Evolutionary conservation across 192 early-diverging fungal species (phyloP), one percentile per base, ranked within the genome.

Genomic region (Umbelopsis sp.): DNA sequence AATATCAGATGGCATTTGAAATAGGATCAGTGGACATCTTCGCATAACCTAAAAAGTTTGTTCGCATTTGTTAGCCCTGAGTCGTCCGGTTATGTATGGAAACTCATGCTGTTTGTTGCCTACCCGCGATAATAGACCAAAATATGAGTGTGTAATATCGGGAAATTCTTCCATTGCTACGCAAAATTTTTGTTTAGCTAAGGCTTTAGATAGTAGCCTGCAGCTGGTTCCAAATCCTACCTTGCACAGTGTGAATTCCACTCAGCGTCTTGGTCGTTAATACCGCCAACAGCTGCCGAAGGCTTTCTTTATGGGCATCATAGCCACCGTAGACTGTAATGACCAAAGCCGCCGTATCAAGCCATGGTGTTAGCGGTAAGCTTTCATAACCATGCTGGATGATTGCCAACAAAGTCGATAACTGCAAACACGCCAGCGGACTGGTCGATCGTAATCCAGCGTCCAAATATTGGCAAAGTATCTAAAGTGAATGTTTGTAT

Each of bases 81-180:
- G 46, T 41, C 20, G 35, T 46, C 20, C 4, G n/a, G n/a, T n/a
- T n/a, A n/a, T 51, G 8, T 52, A 30, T 61, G 33, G 22, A 30
- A 47, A 64, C n/a, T n/a, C 6, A 18, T 23, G 9, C 18, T 25
- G 12, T 46, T 15, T 12, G 23, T 13, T 22, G 48, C 69, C 67
- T 82, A 87, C 86, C 55, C 80, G 71, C 18, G 82, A 82, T 2
- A 87, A 52, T 20, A 85, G 70, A 12, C 71, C 73, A 70, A 87
- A 85, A 61, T 80, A 84, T 1, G 81, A 79, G 49, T 84, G 68
- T 12, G 84, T 76, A 22, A 84, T 69, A 61, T 87, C 86, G 3
- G 86, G 86, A 13, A 77, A 48, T 47, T 82, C 67, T 49, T 87
- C 86, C 81, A 87, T 85, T 23, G 77, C 86, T 87, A 77, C 41